Evolutionary conservation across 441 rosid genomes (phyloP).

Genomic region (Syzygium malaccense): DNA sequence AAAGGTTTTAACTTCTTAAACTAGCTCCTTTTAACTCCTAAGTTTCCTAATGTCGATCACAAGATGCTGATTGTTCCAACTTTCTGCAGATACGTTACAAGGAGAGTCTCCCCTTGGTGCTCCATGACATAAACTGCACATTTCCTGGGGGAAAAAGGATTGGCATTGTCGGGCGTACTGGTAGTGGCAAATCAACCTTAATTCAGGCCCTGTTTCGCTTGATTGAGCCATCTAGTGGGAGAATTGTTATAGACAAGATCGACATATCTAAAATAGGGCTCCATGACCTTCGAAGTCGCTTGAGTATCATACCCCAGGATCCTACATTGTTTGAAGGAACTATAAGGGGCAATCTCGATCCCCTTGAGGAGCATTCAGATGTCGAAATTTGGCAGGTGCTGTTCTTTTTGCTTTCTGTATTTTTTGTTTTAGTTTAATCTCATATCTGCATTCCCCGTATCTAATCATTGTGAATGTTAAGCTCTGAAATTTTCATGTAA

Average conservation of each 20-base stretch:
- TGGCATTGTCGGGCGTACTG: slow-evolving; percentile 98
- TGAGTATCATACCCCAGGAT: slow-evolving; percentile 97
- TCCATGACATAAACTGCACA: slow-evolving; percentile 75
- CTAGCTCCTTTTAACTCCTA: background rate
- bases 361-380: slow-evolving; percentile 95
- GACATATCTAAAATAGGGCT: slow-evolving; percentile 92
- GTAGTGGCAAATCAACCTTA: slow-evolving; percentile 97
- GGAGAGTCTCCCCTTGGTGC: slow-evolving; percentile 94
- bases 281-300: slow-evolving; percentile 94
- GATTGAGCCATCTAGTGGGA: slow-evolving; percentile 87
- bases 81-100: slow-evolving; percentile 74
- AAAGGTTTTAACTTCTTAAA: background rate
- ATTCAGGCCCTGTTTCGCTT: slow-evolving; percentile 97
- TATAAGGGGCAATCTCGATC: slow-evolving; percentile 90
- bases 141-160: slow-evolving; percentile 97
- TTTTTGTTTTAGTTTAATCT: background rate
- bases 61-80: background rate
- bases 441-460: background rate
- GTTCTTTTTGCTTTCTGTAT: background rate
- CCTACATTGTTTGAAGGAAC: slow-evolving; percentile 98
- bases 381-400: slow-evolving; percentile 81
- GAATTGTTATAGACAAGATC: slow-evolving; percentile 78
- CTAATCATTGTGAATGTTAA: background rate
- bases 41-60: background rate
- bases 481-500: background rate